Evolutionary conservation across 345 rosid species (phyloP).

Genomic region (Heritiera fomes): DNA sequence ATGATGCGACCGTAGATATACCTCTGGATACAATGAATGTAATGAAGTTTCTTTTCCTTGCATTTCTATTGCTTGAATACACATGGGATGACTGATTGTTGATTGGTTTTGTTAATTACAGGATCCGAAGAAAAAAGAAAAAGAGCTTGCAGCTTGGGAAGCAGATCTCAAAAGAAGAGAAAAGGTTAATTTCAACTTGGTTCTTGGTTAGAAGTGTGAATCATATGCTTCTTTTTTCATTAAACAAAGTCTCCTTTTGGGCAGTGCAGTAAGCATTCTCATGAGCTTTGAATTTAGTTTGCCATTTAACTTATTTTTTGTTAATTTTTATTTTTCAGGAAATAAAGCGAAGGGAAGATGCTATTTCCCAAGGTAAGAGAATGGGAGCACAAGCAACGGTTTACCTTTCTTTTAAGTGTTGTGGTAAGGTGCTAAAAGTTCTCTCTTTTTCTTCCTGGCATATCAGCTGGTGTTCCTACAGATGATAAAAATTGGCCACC

Average conservation of each 20-base stretch:
- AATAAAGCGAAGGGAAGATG: constrained; percentile 77
- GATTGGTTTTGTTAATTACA: constrained; percentile 30
- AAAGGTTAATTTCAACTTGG: constrained; percentile 40
- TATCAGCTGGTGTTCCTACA: constrained; percentile 69
- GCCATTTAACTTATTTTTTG: constrained; percentile 20
- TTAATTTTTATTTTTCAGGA: constrained; percentile 44
- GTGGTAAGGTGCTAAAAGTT: not conserved
- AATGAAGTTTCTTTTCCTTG: constrained; percentile 25
- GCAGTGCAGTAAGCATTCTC: not conserved
- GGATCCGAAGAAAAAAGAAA: constrained; percentile 73
- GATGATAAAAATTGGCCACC: constrained; percentile 97
- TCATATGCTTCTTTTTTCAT: not conserved
- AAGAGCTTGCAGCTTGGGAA: constrained; percentile 87
- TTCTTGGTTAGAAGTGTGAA: not conserved
- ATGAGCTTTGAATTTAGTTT: constrained; percentile 15
- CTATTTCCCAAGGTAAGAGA: constrained; percentile 53
- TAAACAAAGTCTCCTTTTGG: not conserved
- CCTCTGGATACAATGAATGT: constrained; percentile 83
- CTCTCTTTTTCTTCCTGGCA: constrained; percentile 15
- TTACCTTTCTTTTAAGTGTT: constrained; percentile 4
- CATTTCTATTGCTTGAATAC: not conserved
- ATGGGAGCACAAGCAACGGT: not conserved
- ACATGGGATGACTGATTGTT: constrained; percentile 5
- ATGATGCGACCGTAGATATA: constrained; percentile 86
- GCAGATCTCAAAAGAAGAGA: constrained; percentile 89